Base-by-base conservation (phyloP, 2,329 filamentous ascomycete genomes). In the Colletotrichum tropicale region DNA sequence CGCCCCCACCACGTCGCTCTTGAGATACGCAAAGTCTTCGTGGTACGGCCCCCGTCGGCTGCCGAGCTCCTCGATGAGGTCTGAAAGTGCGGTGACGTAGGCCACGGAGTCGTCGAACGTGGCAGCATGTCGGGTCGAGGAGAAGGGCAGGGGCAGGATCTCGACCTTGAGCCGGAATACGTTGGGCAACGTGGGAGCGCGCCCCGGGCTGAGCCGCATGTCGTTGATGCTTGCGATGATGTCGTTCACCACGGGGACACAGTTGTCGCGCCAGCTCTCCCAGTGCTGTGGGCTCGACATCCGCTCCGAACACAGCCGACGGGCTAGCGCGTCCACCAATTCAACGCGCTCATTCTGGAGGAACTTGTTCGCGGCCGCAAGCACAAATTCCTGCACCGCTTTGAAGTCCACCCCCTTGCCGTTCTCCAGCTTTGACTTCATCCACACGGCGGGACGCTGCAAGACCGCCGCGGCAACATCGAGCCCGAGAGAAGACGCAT, bases 21-120 rank as follows among this genome's bases (percentile, higher is more conserved):
- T 76, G 26, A 82, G 43, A 2, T 60, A 48, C 9, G 60, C 18
- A 32, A 82, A 78, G 26, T 81, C 79, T 1, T 67, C 55, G 38
- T 82, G 81, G 24, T 82, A 82, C 1, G 79, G 81, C 9, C 24
- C 8, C 12, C 38, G 74, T 1, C 77, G 77, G 1, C 9, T 38
- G 1, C 66, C 75, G 1, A 82, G 78, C 30, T 26, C 18, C 2
- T 70, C 65, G 4, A 80, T 68, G 3, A 79, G 69, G 1, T 26
- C 38, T 12, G 76, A 78, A 4, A 82, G 43, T 21, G 24, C 76
- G 9, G 5, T 60, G 24, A 36, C 30, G n/a, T 38, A 71, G 36
- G 0, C 13, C 6, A 56, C 55, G 12, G 58, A 12, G 13, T 74
- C 71, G 10, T 34, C 68, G 12, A 28, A 10, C 28, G 21, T n/a